Base-by-base conservation (phyloP, 1,284 basidiomycete genomes). In the Boletus sp. region DNA sequence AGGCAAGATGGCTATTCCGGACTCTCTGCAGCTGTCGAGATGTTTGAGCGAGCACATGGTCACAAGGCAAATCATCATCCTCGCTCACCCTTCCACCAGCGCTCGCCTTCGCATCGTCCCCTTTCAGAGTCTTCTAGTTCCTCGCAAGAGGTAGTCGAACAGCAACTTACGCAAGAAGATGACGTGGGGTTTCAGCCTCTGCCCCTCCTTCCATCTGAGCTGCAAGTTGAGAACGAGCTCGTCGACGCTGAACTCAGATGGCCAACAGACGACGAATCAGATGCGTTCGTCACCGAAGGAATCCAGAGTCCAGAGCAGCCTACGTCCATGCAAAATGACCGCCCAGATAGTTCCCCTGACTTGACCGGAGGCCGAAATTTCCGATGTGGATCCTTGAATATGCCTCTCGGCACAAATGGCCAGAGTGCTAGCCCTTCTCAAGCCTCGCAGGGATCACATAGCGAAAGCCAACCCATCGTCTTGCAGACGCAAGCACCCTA, bases 401-500 rank as follows among this genome's bases (percentile, higher is more conserved):
- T 64, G 2, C 45, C 50, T 16, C 55, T 60, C 3, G 26, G 17
- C 17, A 8, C 30, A 27, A 39, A 42, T 19, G n/a, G 25, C 27
- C 14, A 23, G 14, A 35, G 5, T 17, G 22, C 27, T 20, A 27
- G 10, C 25, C n/a, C 41, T 22, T n/a, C 20, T n/a, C 38, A 20
- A 37, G 10, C 53, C 42, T 59, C 55, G 5, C 60, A 66, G 46
- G 55, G 50, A 46, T 49, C 57, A 14, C 38, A 49, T 43, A 25
- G 29, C 26, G 47, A 57, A 14, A 55, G 40, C 29, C 54, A 56
- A 41, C 57, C 49, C 35, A 60, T 68, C 17, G 43, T 57, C 46
- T 67, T 76, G 35, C 74, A 73, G 54, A 77, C 76, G 3, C 79
- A 81, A 55, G 76, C 77, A 26, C 74, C 73, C 8, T 80, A 79